Evolutionary conservation across 2,329 filamentous ascomycete genomes (phyloP).

Genomic region (Trichophyton mentagrophytes): DNA sequence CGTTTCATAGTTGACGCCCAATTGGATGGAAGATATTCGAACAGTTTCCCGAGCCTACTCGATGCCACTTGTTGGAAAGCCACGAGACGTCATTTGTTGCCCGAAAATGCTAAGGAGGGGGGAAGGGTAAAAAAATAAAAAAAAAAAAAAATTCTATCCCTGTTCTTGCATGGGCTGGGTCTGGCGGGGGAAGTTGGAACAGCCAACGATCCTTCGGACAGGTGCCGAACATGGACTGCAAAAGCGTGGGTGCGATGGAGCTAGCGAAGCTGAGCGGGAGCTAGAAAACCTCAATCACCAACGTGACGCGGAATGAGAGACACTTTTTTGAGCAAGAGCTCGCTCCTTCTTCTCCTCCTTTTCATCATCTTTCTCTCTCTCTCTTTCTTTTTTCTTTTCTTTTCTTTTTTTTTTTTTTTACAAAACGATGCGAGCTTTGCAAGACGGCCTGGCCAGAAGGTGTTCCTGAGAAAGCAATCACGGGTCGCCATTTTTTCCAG

Average conservation of each 20-base stretch:
- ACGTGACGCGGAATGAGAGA: constrained; percentile 1
- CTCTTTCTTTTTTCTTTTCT: no score
- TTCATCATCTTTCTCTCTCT: no score
- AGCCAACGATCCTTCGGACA: constrained; percentile 2
- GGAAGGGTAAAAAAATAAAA: neutral
- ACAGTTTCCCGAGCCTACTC: neutral
- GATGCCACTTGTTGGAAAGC: neutral
- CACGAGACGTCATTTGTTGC: neutral
- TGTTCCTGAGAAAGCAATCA: neutral
- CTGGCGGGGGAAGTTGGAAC: neutral
- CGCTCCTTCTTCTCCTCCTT: no score
- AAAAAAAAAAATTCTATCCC: neutral
- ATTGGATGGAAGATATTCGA: neutral
- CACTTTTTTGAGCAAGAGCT: neutral
- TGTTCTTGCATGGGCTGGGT: constrained; percentile 1
- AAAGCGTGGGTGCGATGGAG: neutral
- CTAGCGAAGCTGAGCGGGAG: constrained; percentile 3
- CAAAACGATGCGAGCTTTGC: neutral
- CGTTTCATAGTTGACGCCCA: neutral
- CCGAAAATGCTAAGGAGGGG: neutral
- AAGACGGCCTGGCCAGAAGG: neutral
- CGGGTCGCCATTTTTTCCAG: neutral
- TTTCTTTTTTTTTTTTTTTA: no score
- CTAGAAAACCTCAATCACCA: neutral
- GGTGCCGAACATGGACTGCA: neutral